phyloP scores from a whole-genome alignment of 306 rosid species.

The Vachellia collinsii region DNA sequence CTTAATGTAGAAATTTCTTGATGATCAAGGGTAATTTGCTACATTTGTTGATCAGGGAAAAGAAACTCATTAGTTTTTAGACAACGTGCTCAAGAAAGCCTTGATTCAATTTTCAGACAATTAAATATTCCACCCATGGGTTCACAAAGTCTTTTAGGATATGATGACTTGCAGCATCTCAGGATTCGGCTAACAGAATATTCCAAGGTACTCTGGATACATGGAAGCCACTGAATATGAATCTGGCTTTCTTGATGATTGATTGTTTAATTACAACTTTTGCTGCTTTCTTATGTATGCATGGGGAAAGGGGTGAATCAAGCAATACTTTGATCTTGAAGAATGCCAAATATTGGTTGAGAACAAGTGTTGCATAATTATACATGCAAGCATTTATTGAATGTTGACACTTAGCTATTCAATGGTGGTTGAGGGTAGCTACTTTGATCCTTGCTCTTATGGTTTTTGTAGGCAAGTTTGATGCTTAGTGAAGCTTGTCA shows the following conservation, averaged over 20 bases:
- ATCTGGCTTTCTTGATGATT: conserved; percentile 40
- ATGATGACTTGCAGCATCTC: conserved; percentile 51
- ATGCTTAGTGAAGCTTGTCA: not conserved
- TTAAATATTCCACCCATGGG: conserved; percentile 42
- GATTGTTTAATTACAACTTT: conserved; percentile 33
- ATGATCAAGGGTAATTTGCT: conserved; percentile 42
- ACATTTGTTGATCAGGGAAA: conserved; percentile 62
- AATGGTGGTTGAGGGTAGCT: not conserved
- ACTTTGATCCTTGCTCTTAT: not conserved
- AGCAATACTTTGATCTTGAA: conserved; percentile 1
- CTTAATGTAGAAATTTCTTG: conserved; percentile 44
- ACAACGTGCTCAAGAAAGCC: conserved; percentile 68
- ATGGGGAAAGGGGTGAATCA: not conserved
- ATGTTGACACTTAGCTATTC: not conserved
- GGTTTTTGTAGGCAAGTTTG: not conserved
- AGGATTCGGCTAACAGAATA: conserved; percentile 72
- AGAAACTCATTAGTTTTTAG: conserved; percentile 59
- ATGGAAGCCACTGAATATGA: conserved; percentile 26
- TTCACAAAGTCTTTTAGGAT: conserved; percentile 44
- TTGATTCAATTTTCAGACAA: conserved; percentile 62
- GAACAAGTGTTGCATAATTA: conserved; percentile 12
- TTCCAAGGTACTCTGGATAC: conserved; percentile 58
- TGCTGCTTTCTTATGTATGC: not conserved
- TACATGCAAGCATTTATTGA: not conserved
- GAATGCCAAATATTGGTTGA: not conserved